phyloP scores from a whole-genome alignment of 2,329 filamentous ascomycete species.

The Apiospora marii region DNA sequence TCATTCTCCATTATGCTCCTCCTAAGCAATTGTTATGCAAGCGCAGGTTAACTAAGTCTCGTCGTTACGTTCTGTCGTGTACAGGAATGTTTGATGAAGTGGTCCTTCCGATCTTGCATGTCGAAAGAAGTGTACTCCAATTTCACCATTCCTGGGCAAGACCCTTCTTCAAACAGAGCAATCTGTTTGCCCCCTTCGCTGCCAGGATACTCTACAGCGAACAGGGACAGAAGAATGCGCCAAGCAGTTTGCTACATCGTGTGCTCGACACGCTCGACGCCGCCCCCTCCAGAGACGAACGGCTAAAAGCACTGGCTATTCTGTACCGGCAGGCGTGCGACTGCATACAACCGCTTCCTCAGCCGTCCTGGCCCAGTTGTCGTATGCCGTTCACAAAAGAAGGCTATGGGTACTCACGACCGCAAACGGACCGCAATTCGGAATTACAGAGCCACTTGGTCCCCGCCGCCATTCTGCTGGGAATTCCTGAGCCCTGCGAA shows the following conservation, averaged over 20 bases:
- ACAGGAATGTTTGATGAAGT: not conserved
- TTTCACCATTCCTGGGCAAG: not conserved
- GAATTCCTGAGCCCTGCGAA: not conserved
- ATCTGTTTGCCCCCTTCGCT: not conserved
- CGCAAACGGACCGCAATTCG: not conserved
- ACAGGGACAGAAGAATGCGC: not conserved
- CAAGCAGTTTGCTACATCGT: not conserved
- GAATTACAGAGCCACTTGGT: not conserved
- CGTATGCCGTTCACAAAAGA: not conserved
- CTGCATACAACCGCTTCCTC: not conserved
- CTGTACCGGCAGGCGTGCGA: not conserved
- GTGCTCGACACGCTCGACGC: not conserved
- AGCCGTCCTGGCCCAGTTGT: not conserved
- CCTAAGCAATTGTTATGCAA: no score
- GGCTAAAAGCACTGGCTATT: not conserved
- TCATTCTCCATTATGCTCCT: not conserved
- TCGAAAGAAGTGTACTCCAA: not conserved
- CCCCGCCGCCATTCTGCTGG: not conserved
- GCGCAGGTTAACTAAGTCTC: no score
- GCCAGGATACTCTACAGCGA: not conserved
- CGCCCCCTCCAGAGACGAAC: not conserved
- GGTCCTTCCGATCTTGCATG: not conserved
- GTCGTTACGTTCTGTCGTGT: no score
- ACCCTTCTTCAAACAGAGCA: not conserved
- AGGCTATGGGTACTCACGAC: not conserved